Evolutionary conservation across 1,284 basidiomycete species (phyloP).

Genomic region (Austroboletus novae-zelandiae): DNA sequence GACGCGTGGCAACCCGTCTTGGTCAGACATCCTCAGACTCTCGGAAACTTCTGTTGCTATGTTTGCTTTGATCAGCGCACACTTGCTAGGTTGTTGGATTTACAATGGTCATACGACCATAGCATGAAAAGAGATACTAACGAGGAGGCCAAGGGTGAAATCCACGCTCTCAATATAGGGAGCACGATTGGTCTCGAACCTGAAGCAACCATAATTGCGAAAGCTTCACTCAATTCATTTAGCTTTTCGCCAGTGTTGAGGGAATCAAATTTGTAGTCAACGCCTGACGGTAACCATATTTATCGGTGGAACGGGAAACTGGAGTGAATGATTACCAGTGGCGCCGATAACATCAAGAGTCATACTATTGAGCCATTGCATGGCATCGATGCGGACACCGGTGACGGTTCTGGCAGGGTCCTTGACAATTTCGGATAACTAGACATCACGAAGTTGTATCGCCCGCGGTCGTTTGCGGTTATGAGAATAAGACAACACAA

Average conservation of each 20-base stretch:
- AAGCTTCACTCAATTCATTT: slow-evolving; percentile 52
- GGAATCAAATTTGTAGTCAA: slow-evolving; percentile 64
- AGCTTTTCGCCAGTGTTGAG: slow-evolving; percentile 36
- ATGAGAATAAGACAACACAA: no score
- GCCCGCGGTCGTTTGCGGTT: no score
- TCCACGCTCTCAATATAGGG: slow-evolving; percentile 1
- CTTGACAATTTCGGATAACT: slow-evolving; percentile 34
- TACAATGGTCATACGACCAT: slow-evolving; percentile 34
- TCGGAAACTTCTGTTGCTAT: slow-evolving; percentile 57
- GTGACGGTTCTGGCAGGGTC: slow-evolving; percentile 10
- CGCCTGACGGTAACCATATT: slow-evolving; percentile 38
- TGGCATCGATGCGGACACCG: slow-evolving; percentile 42
- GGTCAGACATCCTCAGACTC: slow-evolving; percentile 62
- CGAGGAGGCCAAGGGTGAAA: slow-evolving; percentile 44
- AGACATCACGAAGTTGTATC: slow-evolving; percentile 46
- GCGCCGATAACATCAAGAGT: slow-evolving; percentile 71
- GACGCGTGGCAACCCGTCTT: slow-evolving; percentile 72
- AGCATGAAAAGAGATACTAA: slow-evolving; percentile 43
- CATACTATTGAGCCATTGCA: slow-evolving; percentile 53
- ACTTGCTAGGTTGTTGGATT: slow-evolving; percentile 15
- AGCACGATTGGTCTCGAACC: no score
- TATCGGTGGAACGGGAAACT: no score
- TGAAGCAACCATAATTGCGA: slow-evolving; percentile 25
- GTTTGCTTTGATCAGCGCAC: slow-evolving; percentile 57
- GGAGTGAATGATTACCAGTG: slow-evolving; percentile 41